These are phyloP conservation scores for Populus davidiana DNA, from an alignment of 345 rosid species.

Conservation along the genomic window DNA sequence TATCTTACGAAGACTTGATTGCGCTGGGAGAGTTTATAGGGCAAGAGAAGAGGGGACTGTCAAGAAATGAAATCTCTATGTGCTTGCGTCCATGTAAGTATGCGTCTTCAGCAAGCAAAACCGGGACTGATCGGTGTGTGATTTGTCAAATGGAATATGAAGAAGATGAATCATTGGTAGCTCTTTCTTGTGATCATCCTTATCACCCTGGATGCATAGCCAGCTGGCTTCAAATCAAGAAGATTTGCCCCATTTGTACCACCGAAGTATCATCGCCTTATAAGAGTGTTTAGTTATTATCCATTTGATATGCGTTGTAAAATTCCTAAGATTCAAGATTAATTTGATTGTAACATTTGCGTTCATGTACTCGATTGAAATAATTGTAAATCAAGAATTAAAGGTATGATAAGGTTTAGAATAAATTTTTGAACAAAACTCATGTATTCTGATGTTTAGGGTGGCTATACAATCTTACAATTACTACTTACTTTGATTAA, in stretches of 20 bases:
- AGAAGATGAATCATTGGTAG: constrained; percentile 50
- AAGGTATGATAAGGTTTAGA: not conserved
- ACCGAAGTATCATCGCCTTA: constrained; percentile 44
- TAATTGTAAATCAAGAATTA: not conserved
- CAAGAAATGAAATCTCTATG: constrained; percentile 35
- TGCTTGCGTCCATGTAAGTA: constrained; percentile 32
- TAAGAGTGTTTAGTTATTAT: not conserved
- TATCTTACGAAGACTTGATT: constrained; percentile 68
- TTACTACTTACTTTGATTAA: no score
- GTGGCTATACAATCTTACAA: no score
- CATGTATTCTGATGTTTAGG: no score
- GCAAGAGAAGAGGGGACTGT: constrained; percentile 54
- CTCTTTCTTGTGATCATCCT: constrained; percentile 57
- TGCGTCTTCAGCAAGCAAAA: constrained; percentile 10
- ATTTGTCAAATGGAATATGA: constrained; percentile 73
- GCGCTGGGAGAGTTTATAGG: constrained; percentile 68
- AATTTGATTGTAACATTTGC: not conserved
- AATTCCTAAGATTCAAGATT: not conserved
- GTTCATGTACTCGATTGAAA: not conserved
- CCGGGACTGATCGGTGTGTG: constrained; percentile 59
- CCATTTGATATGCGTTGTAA: not conserved
- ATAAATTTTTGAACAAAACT: no score
- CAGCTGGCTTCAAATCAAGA: constrained; percentile 66
- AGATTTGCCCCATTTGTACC: constrained; percentile 72
- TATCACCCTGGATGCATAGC: constrained; percentile 64